Percentiles rank a stretch among this genome's conserved stretches.
Evolutionary conservation across 1,139 yeast species (phyloP).

Genomic region (Saccharomycopsis hybrid): DNA sequence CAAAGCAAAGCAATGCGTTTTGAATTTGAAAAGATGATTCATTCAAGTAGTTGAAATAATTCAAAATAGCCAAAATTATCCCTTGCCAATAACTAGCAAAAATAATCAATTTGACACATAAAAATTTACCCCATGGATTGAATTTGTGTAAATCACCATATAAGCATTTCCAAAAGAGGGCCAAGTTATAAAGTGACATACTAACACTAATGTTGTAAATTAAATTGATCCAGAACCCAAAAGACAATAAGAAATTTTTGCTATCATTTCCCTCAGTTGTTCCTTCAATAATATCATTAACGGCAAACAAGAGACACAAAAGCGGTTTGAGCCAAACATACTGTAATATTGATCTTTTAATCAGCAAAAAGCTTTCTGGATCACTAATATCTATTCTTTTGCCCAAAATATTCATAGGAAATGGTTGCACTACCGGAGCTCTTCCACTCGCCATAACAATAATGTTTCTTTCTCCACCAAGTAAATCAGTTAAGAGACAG

Average conservation of each 20-base stretch:
- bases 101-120: conserved; percentile 87
- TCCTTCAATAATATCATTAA: conserved; percentile 44
- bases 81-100: conserved; percentile 99
- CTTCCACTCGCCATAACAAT: conserved; percentile 70
- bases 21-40: conserved; percentile 54
- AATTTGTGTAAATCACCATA: conserved; percentile 70
- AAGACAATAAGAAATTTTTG: conserved; percentile 28
- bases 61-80: conserved; percentile 55
- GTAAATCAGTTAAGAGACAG: conserved; percentile 68
- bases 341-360: conserved; percentile 84
- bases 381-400: conserved; percentile 76
- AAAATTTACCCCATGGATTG: conserved; percentile 85
- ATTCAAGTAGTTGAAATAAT: conserved; percentile 45
- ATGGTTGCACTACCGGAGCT: conserved; percentile 67
- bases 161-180: conserved; percentile 87
- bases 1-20: conserved; percentile 75
- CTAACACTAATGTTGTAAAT: conserved; percentile 78
- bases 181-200: conserved; percentile 74
- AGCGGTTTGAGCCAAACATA: conserved; percentile 94
- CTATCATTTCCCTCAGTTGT: conserved; percentile 12
- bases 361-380: conserved; percentile 66
- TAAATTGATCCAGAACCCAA: conserved; percentile 61
- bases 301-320: conserved; percentile 50
- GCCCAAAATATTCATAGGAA: conserved; percentile 44
- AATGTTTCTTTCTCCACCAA: conserved; percentile 89